Conservation (phyloP, 2,329 filamentous ascomycete species). For the Madurella mycetomatis region DNA sequence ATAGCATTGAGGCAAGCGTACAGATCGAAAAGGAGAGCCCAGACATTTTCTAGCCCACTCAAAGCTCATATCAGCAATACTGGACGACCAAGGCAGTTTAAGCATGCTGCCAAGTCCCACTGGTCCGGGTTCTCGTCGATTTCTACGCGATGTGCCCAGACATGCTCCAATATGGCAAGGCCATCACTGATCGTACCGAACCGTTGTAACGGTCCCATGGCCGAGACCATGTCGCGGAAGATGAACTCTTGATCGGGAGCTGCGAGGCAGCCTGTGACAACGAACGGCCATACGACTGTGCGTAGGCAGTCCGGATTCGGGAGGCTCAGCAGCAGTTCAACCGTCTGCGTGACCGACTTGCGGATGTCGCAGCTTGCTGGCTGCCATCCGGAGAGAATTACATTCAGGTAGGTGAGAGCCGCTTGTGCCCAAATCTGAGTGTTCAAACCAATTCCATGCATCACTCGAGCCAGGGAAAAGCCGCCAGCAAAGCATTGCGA, state of each 20-base stretch:
- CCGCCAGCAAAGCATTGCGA: constrained; percentile 9
- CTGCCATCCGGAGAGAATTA: constrained; percentile 50
- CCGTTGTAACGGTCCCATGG: constrained; percentile 40
- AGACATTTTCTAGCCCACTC: too few species aligned
- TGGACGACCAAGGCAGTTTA: constrained; percentile 26
- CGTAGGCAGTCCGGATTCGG: constrained; percentile 30
- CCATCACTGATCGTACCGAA: constrained; percentile 45
- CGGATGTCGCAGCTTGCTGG: constrained; percentile 41
- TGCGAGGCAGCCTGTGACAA: constrained; percentile 35
- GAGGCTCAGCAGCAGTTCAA: constrained; percentile 31
- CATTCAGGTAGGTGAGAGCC: constrained; percentile 43
- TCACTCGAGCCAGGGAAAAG: neutral
- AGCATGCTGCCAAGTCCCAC: constrained; percentile 43
- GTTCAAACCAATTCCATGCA: constrained; percentile 16
- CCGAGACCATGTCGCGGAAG: constrained; percentile 39
- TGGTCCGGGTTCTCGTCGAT: constrained; percentile 33
- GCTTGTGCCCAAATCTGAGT: constrained; percentile 46
- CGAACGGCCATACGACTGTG: constrained; percentile 35
- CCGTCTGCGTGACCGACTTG: constrained; percentile 29
- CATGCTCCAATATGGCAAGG: constrained; percentile 42
- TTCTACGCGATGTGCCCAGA: constrained; percentile 39
- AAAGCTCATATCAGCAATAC: constrained; percentile 25
- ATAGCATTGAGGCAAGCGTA: too few species aligned
- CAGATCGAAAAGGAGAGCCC: too few species aligned
- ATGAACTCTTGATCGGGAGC: constrained; percentile 37